phyloP scores from a whole-genome alignment of 2,329 filamentous ascomycete genomes.

The Alternaria ventricosa region DNA sequence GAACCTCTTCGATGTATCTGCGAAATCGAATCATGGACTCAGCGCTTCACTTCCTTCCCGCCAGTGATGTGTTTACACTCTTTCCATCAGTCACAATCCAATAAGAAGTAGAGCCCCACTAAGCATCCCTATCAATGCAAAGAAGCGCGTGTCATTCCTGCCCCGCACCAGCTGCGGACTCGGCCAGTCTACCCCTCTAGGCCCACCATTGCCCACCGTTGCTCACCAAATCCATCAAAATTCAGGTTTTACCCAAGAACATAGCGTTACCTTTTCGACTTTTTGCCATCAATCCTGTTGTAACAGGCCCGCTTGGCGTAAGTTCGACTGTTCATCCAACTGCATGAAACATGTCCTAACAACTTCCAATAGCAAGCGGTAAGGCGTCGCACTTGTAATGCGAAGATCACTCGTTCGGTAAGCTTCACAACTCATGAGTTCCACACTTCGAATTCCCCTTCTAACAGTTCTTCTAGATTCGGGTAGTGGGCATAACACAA shows the following conservation, averaged over 20 bases:
- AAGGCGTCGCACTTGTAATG: slow-evolving; percentile 26
- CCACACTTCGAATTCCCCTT: neutral
- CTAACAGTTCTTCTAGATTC: neutral
- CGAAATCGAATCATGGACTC: neutral
- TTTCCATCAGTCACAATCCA: neutral
- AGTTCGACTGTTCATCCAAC: neutral
- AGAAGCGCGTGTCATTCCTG: neutral
- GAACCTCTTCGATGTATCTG: neutral
- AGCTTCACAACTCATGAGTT: neutral
- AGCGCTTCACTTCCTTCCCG: neutral
- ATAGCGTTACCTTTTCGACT: neutral
- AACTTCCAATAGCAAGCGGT: slow-evolving; percentile 8
- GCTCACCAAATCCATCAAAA: neutral
- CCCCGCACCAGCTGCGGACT: neutral
- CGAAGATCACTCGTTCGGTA: slow-evolving; percentile 17
- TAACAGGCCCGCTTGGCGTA: slow-evolving; percentile 6
- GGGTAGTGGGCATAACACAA: neutral
- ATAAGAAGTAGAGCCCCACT: neutral
- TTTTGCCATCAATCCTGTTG: neutral
- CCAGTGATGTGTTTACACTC: neutral
- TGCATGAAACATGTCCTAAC: neutral
- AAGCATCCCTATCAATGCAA: neutral
- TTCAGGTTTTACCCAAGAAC: neutral
- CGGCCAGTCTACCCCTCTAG: neutral
- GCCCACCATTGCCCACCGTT: neutral